Percentiles rank a stretch among this genome's conserved stretches.
Conservation (phyloP, 2,329 filamentous ascomycete genomes). For the Metarhizium robertsii region DNA sequence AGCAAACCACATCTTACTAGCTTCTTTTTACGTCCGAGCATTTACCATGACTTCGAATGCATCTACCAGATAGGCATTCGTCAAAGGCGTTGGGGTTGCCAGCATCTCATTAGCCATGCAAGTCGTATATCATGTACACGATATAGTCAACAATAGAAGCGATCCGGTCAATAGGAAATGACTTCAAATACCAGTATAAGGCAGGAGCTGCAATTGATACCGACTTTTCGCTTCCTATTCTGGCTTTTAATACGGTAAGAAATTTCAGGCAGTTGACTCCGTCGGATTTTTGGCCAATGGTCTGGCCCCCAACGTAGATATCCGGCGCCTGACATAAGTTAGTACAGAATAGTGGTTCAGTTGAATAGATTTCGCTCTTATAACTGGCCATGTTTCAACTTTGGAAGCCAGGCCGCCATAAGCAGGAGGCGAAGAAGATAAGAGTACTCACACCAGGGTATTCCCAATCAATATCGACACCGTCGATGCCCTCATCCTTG, state of each 20-base stretch:
- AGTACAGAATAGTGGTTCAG: background rate
- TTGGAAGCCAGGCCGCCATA: background rate
- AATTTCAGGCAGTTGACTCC: constrained; percentile 1
- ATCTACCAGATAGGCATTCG: background rate
- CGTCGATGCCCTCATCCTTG: constrained; percentile 24
- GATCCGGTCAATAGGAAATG: constrained; percentile 19
- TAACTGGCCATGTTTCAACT: background rate
- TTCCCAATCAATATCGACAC: constrained; percentile 33
- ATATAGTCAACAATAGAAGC: constrained; percentile 20
- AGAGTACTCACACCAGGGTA: constrained; percentile 19
- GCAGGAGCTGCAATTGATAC: constrained; percentile 21
- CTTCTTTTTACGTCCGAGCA: background rate
- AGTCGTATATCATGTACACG: constrained; percentile 23
- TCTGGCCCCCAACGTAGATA: background rate
- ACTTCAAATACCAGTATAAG: constrained; percentile 25
- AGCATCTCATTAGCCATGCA: constrained; percentile 22
- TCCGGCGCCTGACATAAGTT: background rate
- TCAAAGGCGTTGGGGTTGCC: constrained; percentile 1
- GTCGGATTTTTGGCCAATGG: background rate
- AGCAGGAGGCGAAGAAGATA: background rate
- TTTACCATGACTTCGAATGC: constrained; percentile 2
- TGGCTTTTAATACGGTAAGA: background rate
- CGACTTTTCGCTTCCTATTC: constrained; percentile 10
- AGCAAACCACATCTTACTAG: background rate
- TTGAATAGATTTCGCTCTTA: background rate